Evolutionary conservation across 2,329 filamentous ascomycete species (phyloP).

Genomic region (Cercospora sojina): DNA sequence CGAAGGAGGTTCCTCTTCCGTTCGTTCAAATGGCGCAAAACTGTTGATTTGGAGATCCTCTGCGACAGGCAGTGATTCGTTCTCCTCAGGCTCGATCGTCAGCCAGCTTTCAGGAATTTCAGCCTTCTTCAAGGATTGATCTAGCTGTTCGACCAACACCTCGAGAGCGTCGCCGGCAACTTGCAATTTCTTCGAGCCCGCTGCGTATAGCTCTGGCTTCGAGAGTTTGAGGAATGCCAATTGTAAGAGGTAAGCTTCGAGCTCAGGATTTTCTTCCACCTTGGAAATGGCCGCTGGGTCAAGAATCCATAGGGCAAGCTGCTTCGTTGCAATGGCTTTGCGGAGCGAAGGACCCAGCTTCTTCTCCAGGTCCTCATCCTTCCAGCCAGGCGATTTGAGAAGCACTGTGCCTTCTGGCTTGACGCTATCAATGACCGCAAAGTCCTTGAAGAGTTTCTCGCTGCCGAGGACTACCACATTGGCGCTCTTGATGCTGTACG

Average conservation of each 20-base stretch:
- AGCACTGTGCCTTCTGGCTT: conserved; percentile 41
- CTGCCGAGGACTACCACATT: conserved; percentile 78
- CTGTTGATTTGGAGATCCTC: conserved; percentile 71
- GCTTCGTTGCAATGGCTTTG: conserved; percentile 68
- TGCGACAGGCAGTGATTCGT: conserved; percentile 55
- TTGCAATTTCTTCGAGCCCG: conserved; percentile 66
- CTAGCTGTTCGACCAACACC: conserved; percentile 59
- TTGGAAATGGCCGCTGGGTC: conserved; percentile 69
- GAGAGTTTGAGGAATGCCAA: conserved; percentile 80
- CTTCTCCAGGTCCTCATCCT: conserved; percentile 88
- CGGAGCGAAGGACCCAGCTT: conserved; percentile 69
- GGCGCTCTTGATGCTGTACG: conserved; percentile 76
- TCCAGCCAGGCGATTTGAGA: conserved; percentile 73
- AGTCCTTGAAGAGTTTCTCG: conserved; percentile 73
- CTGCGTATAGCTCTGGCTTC: conserved; percentile 62
- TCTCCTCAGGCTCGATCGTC: conserved; percentile 61
- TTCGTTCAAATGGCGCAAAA: conserved; percentile 77
- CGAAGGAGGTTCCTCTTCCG: conserved; percentile 65
- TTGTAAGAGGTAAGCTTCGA: conserved; percentile 69
- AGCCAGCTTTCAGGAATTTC: conserved; percentile 80
- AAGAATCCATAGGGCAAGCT: conserved; percentile 70
- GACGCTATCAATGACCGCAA: conserved; percentile 60
- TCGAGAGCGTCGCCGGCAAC: conserved; percentile 63
- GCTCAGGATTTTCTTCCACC: conserved; percentile 61
- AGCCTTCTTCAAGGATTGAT: conserved; percentile 67